Conservation (phyloP, 805 yeast species). For the Zygotorulaspora danielsina region DNA sequence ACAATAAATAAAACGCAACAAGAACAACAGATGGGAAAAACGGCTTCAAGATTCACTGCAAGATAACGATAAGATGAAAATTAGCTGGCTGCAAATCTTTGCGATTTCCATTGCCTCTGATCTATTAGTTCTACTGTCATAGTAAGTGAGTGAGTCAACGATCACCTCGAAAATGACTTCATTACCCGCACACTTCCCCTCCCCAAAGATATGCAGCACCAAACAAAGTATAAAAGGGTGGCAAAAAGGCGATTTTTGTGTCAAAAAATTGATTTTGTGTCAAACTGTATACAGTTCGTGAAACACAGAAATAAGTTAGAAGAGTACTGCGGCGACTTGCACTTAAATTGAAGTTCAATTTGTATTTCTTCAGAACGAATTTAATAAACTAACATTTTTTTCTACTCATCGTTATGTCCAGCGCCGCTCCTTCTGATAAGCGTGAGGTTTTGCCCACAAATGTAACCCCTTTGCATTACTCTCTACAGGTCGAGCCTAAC, state of each 20-base stretch:
- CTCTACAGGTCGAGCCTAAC: constrained; percentile 59
- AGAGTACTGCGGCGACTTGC: too few species aligned
- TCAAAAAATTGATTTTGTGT: neutral
- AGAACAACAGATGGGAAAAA: too few species aligned
- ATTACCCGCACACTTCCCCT: too few species aligned
- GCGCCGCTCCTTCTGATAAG: constrained; percentile 12
- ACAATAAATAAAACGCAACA: neutral
- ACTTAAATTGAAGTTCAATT: neutral
- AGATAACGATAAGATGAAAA: neutral
- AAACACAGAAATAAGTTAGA: too few species aligned
- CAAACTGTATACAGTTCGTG: too few species aligned
- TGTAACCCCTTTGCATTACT: constrained; percentile 72
- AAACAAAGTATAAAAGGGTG: constrained; percentile 1
- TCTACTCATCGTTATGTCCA: constrained; percentile 10
- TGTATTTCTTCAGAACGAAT: too few species aligned
- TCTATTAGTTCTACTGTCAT: neutral
- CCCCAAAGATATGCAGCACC: too few species aligned
- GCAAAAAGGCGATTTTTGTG: too few species aligned
- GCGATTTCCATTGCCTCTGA: too few species aligned
- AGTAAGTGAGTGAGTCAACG: too few species aligned
- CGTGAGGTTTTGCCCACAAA: constrained; percentile 54
- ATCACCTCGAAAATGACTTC: neutral
- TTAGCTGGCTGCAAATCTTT: neutral
- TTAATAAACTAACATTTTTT: constrained; percentile 4
- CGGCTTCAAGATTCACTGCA: neutral